Conservation (phyloP, 345 rosid genomes). For the Noccaea bulbosa region DNA sequence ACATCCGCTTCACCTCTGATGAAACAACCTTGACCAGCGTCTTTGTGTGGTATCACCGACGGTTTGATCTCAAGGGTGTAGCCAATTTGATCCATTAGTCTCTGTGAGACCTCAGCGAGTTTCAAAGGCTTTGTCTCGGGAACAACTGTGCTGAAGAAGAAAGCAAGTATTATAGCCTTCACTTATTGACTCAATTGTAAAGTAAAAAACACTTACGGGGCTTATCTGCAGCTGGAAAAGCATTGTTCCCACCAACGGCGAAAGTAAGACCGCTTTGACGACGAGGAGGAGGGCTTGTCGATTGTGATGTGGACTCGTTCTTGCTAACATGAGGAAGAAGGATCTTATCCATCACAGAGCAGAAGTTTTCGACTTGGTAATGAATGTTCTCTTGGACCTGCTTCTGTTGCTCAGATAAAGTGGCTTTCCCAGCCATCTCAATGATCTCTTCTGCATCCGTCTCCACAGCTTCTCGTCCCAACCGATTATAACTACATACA, state of each 20-base stretch:
- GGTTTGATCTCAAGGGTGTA: conserved; percentile 69
- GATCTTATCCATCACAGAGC: conserved; percentile 68
- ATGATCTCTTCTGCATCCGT: conserved; percentile 86
- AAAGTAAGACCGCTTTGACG: conserved; percentile 76
- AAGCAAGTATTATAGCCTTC: background rate
- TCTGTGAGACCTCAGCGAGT: conserved; percentile 59
- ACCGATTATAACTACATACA: conserved; percentile 68
- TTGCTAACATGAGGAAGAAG: conserved; percentile 55
- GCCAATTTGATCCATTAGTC: conserved; percentile 71
- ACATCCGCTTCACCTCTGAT: conserved; percentile 73
- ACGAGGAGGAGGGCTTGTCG: conserved; percentile 48
- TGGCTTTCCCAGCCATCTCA: conserved; percentile 77
- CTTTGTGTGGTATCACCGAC: conserved; percentile 75
- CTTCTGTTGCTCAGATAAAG: conserved; percentile 74
- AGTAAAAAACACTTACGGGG: conserved; percentile 54
- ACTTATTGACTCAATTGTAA: background rate
- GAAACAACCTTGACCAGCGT: conserved; percentile 87
- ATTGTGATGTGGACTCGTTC: conserved; percentile 31
- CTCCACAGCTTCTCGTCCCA: conserved; percentile 79
- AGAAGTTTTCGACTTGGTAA: conserved; percentile 62
- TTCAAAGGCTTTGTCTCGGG: conserved; percentile 74
- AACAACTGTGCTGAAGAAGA: conserved; percentile 75
- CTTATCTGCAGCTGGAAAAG: conserved; percentile 38
- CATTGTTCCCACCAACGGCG: conserved; percentile 60
- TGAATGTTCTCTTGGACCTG: conserved; percentile 87